Evolutionary conservation across 306 rosid species (phyloP).

Genomic region (Dryas drummondii): DNA sequence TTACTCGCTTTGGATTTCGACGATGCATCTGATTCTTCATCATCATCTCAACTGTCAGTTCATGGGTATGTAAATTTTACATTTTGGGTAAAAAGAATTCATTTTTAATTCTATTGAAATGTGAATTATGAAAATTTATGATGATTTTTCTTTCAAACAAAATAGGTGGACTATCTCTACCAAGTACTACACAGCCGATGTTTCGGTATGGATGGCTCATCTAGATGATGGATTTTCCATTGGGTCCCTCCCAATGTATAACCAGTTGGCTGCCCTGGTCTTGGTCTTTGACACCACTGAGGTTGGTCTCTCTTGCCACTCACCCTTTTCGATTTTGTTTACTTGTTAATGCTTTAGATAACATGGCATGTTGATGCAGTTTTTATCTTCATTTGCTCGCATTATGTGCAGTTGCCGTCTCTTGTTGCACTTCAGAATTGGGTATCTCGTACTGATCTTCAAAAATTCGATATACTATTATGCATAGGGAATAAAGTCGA

Average conservation of each 20-base stretch:
- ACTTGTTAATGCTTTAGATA: not conserved
- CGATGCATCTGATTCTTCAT: conserved; percentile 57
- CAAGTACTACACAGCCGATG: conserved; percentile 81
- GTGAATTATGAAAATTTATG: not conserved
- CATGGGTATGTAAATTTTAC: conserved; percentile 51
- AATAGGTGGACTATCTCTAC: conserved; percentile 72
- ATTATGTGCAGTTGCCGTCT: conserved; percentile 59
- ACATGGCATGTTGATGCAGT: conserved; percentile 14
- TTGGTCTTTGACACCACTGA: conserved; percentile 82
- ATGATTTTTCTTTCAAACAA: not conserved
- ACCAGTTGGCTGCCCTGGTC: conserved; percentile 64
- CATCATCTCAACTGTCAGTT: conserved; percentile 37
- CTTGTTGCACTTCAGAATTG: conserved; percentile 61
- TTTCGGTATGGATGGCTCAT: conserved; percentile 71
- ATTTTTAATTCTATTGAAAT: not conserved
- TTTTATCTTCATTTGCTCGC: conserved; percentile 4
- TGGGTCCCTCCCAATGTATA: conserved; percentile 42
- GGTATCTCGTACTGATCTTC: conserved; percentile 63
- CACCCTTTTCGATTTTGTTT: conserved; percentile 4
- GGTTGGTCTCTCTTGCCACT: conserved; percentile 46
- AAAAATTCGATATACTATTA: conserved; percentile 64
- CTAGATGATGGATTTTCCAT: conserved; percentile 58
- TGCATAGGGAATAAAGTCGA: conserved; percentile 94
- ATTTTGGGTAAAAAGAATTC: not conserved
- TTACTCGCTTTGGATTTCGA: conserved; percentile 59